Base-by-base conservation (phyloP, 305 asterid genomes). In the Vinca major region DNA sequence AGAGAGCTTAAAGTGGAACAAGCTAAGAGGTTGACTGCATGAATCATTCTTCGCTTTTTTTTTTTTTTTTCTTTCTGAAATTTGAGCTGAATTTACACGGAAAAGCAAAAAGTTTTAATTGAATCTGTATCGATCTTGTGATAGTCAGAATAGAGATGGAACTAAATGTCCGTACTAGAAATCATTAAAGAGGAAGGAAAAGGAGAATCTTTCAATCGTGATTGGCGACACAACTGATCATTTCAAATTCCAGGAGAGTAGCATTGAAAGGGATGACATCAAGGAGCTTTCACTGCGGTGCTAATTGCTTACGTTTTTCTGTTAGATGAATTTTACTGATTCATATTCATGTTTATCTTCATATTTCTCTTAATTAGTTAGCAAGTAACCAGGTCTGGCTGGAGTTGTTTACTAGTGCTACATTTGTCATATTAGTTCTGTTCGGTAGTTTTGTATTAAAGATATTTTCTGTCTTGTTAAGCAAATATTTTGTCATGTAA, bases 1-100 rank as follows among this genome's bases (percentile, higher is more conserved):
- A 89, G 77, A 81, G 96, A 87, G 70, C 90, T 91, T 62, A 95
- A 89, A 81, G 96, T 86, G 77, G 82, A 81, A 74, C 97, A 89
- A 77, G 96, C 96, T 66, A 87, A 71, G 81, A 91, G 97, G 97
- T 91, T 62, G 37, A 14, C 26, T 63, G 43, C 44, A 12, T 78
- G 19, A 11, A 52, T 63, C 33, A 41, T 48, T 11, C 7, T 8
- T 45, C 49, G 13, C 37, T n/a, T 55, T 43, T 17, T 40, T 1
- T 12, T 21, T 14, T 5, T 43, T n/a, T 55, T 43, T 17, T 40
- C 0, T 12, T 21, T 14, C 10, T 43, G 9, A 68, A 56, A 20
- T 14, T 14, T 58, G 13, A 20, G 9, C 44, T 19, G 65, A 43
- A 62, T 3, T 0, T 56, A 4, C 9, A 7, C 12, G 1, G 13